These are phyloP conservation scores for Tylopilus orsonianus DNA, from an alignment of 1,284 basidiomycete genomes.

Conservation along the genomic window DNA sequence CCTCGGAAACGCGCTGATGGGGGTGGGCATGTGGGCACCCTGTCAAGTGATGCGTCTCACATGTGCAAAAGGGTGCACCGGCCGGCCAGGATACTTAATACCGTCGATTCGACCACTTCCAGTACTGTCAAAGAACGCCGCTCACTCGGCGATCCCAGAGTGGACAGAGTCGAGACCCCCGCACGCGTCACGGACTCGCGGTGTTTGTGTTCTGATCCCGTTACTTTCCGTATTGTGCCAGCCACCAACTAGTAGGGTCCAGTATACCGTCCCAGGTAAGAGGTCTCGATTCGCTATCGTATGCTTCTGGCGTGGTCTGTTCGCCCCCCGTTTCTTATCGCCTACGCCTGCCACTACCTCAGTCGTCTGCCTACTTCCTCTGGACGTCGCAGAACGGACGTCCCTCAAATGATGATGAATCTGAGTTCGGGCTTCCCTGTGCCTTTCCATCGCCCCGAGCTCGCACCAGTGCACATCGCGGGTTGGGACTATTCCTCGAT, in stretches of 20 bases:
- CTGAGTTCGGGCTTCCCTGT: slow-evolving; percentile 25
- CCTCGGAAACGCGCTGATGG: background rate
- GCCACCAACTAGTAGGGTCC: background rate
- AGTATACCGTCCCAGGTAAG: background rate
- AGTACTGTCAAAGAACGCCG: background rate
- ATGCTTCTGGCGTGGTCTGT: background rate
- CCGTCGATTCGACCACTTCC: background rate
- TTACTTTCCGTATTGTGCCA: slow-evolving; percentile 12
- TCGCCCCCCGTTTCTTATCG: background rate
- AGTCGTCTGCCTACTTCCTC: background rate
- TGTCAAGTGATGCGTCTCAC: background rate
- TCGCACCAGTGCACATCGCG: slow-evolving; percentile 27
- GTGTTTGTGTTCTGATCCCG: slow-evolving; percentile 9
- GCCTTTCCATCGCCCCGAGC: slow-evolving; percentile 31
- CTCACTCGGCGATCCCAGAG: background rate
- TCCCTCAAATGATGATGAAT: slow-evolving; percentile 18
- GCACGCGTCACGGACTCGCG: background rate
- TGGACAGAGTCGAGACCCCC: slow-evolving; percentile 1
- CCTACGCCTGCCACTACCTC: background rate
- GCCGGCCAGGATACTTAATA: slow-evolving; percentile 1
- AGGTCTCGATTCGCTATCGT: background rate
- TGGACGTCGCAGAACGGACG: slow-evolving; percentile 1
- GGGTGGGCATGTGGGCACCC: slow-evolving; percentile 18
- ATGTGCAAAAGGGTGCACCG: background rate
- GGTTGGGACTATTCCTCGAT: slow-evolving; percentile 31